Evolutionary conservation across 2,329 filamentous ascomycete genomes (phyloP), one percentile per base, ranked within the genome.

Genomic region (Aspergillus flavus): DNA sequence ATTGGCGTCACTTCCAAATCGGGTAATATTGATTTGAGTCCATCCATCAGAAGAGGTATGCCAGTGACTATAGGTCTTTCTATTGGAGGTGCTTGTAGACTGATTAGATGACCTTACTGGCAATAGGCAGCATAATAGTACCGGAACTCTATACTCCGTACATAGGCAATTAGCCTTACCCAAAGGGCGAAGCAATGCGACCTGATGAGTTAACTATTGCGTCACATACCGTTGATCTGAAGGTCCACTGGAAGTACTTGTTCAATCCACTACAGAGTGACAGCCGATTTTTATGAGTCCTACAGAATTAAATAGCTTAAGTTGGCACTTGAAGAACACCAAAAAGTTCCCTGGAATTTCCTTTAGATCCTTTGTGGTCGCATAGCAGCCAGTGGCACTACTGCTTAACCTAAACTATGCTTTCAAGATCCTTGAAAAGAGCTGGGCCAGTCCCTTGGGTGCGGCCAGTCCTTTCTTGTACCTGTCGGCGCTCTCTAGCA

Each of bases 401-500:
- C 30, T 28, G 16, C 26, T 30, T 10, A 14, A 58, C 19, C 28
- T 6, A 36, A 28, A n/a, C 39, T 23, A 69, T 68, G 63, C 57
- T 69, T 39, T 59, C 61, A 32, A 61, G 58, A 58, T 43, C 64
- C 53, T 55, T 61, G 34, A 63, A 57, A 57, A 32, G 32, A 21
- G 43, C 34, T 16, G 46, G 36, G n/a, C 26, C 43, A 23, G 52
- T 55, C 19, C 41, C 55, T 28, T 34, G 57, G 61, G 21, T 50
- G 48, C 59, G 43, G 36, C 46, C 59, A 46, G 43, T 26, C n/a
- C 30, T 63, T 19, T 54, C 41, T n/a, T 43, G 32, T 36, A 19
- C 19, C 12, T 45, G 57, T 21, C 63, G 62, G 34, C 68, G 66
- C 55, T 66, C 30, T 39, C 52, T 69, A 19, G 67, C 69, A 11